Evolutionary conservation across 2,329 filamentous ascomycete genomes (phyloP).

Genomic region (Lecanicillium sp.): DNA sequence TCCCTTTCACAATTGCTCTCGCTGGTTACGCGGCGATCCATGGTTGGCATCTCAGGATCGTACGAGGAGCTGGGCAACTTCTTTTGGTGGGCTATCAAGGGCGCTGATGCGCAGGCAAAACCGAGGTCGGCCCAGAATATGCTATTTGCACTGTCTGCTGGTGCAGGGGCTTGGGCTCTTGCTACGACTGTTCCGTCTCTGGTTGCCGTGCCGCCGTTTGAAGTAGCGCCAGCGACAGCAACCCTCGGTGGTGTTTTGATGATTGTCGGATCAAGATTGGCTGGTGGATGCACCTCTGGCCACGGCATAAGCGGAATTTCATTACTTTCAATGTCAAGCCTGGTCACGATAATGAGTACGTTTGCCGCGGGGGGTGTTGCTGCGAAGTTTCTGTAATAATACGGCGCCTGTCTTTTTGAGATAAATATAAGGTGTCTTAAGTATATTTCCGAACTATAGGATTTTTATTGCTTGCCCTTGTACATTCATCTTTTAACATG

Average conservation of each 20-base stretch:
- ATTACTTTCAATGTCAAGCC: constrained; percentile 52
- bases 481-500: too few relatives aligned
- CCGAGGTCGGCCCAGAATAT: constrained; percentile 30
- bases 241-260: constrained; percentile 47
- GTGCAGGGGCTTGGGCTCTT: constrained; percentile 35
- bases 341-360: constrained; percentile 50
- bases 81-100: constrained; percentile 35
- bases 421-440: too few relatives aligned
- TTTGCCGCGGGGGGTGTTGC: constrained; percentile 41
- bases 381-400: constrained; percentile 13
- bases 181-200: constrained; percentile 23
- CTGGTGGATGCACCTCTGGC: constrained; percentile 59
- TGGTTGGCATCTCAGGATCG: constrained; percentile 52
- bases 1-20: constrained; percentile 50
- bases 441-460: too few relatives aligned
- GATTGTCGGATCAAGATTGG: constrained; percentile 51
- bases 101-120: constrained; percentile 14
- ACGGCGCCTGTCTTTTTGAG: too few relatives aligned
- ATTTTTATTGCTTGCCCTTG: too few relatives aligned
- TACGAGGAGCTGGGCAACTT: constrained; percentile 53
- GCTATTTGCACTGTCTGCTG: constrained; percentile 44
- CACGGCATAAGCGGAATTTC: constrained; percentile 62
- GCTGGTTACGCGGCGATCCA: constrained; percentile 39
- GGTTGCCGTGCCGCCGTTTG: constrained; percentile 14
- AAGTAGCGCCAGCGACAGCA: constrained; percentile 30